Conservation (phyloP, 129 eudicot species). For the Dittrichia graveolens region DNA sequence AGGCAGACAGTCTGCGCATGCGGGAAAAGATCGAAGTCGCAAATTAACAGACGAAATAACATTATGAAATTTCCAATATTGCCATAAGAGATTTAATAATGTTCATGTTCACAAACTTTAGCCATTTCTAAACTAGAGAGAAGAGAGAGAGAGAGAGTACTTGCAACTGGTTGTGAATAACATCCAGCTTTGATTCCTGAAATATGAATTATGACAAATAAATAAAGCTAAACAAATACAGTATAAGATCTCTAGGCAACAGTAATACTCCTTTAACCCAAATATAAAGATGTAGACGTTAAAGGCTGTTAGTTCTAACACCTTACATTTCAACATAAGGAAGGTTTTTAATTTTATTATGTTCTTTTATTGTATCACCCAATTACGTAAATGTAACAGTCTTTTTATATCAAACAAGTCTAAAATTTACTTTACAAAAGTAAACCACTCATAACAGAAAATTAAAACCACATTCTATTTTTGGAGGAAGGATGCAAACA, state of each 20-base stretch:
- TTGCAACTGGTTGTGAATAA: conserved; percentile 60
- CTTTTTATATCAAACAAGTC: neutral
- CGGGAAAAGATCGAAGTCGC: conserved; percentile 1
- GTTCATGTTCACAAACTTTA: conserved; percentile 9
- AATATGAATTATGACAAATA: conserved; percentile 24
- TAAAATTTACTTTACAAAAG: neutral
- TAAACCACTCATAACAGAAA: neutral
- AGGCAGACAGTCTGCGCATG: neutral
- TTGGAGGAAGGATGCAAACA: conserved; percentile 6
- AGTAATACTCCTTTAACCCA: conserved; percentile 10
- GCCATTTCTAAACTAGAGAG: neutral
- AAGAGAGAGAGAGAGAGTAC: conserved; percentile 38
- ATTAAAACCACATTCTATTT: neutral
- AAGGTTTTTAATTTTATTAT: neutral
- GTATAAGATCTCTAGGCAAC: conserved; percentile 2
- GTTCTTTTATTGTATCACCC: conserved; percentile 5
- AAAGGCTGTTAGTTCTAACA: neutral
- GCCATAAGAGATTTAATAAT: conserved; percentile 7
- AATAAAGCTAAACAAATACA: neutral
- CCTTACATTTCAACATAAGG: neutral
- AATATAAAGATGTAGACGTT: conserved; percentile 7
- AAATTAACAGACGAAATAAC: neutral
- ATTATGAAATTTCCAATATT: neutral
- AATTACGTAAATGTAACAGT: neutral
- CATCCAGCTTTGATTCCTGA: conserved; percentile 82